These are phyloP conservation scores for Harrya chromipes DNA, from an alignment of 768 basidiomycete species.

Conservation along the genomic window DNA sequence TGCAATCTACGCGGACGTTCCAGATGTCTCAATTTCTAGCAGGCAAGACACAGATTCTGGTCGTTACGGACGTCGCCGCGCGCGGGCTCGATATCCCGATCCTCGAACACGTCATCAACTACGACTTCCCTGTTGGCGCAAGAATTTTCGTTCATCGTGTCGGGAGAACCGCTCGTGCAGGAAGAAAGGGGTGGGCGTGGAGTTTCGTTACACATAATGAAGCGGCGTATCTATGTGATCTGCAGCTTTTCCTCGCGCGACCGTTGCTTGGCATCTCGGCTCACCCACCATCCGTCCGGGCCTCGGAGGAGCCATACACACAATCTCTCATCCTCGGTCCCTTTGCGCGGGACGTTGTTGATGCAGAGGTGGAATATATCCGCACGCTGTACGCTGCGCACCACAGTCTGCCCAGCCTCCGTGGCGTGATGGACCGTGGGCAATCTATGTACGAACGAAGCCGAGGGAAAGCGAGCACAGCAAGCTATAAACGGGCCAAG, in stretches of 20 bases:
- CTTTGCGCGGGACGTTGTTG: conserved; percentile 74
- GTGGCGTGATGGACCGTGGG: conserved; percentile 84
- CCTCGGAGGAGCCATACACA: conserved; percentile 62
- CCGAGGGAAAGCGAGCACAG: conserved; percentile 83
- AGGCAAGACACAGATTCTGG: conserved; percentile 75
- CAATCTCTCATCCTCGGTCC: conserved; percentile 77
- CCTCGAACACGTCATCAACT: conserved; percentile 95
- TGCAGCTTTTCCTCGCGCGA: conserved; percentile 88
- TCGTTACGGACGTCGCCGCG: conserved; percentile 97
- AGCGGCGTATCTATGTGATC: conserved; percentile 85
- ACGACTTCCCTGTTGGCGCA: conserved; percentile 94
- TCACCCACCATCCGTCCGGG: conserved; percentile 31
- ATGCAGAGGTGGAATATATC: conserved; percentile 82
- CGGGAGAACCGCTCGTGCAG: conserved; percentile 94
- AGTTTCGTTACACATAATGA: conserved; percentile 86
- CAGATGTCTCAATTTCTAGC: conserved; percentile 91
- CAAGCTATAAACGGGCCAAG: conserved; percentile 87
- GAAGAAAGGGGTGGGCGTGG: conserved; percentile 95
- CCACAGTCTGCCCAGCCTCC: conserved; percentile 59
- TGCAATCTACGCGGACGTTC: conserved; percentile 82
- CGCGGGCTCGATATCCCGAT: conserved; percentile 98
- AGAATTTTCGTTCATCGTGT: conserved; percentile 96
- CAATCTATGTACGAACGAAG: conserved; percentile 94
- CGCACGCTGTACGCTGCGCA: conserved; percentile 61
- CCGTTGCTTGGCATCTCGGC: conserved; percentile 53